Conservation (phyloP, 2,329 filamentous ascomycete genomes). For the Talaromyces sp. region DNA sequence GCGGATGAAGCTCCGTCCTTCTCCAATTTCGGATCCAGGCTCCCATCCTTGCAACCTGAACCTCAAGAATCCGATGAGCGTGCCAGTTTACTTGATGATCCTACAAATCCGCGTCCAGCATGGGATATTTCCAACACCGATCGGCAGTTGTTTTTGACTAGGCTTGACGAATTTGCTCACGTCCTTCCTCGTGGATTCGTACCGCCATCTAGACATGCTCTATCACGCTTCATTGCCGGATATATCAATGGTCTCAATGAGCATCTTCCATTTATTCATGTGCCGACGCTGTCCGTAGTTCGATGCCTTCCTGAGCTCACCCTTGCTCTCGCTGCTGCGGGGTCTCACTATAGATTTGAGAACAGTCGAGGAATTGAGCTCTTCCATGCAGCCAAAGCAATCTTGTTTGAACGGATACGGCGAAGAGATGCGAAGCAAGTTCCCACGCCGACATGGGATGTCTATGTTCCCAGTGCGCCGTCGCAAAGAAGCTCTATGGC, state of each 20-base stretch:
- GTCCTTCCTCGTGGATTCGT: constrained; percentile 47
- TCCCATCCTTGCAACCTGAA: constrained; percentile 48
- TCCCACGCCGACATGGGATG: constrained; percentile 41
- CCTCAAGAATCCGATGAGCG: constrained; percentile 45
- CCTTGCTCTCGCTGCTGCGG: constrained; percentile 50
- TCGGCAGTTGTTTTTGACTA: constrained; percentile 43
- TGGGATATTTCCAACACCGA: constrained; percentile 49
- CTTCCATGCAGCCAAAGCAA: constrained; percentile 55
- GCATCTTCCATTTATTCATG: constrained; percentile 52
- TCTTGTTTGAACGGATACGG: constrained; percentile 52
- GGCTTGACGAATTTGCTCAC: constrained; percentile 45
- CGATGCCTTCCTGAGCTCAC: constrained; percentile 48
- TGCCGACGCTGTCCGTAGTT: constrained; percentile 46
- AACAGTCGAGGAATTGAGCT: constrained; percentile 53
- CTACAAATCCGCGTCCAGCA: constrained; percentile 37
- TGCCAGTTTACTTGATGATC: constrained; percentile 40
- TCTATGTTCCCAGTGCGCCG: constrained; percentile 34
- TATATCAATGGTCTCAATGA: constrained; percentile 52
- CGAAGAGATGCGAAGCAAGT: constrained; percentile 48
- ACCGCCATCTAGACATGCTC: constrained; percentile 47
- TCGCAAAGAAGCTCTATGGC: constrained; percentile 40
- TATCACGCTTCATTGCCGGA: constrained; percentile 50
- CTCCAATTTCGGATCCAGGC: constrained; percentile 47
- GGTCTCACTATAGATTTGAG: constrained; percentile 49
- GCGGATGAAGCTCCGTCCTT: constrained; percentile 44